These are phyloP conservation scores for Pouteria glomerata DNA, from an alignment of 148 eudicot species.

Conservation along the genomic window DNA sequence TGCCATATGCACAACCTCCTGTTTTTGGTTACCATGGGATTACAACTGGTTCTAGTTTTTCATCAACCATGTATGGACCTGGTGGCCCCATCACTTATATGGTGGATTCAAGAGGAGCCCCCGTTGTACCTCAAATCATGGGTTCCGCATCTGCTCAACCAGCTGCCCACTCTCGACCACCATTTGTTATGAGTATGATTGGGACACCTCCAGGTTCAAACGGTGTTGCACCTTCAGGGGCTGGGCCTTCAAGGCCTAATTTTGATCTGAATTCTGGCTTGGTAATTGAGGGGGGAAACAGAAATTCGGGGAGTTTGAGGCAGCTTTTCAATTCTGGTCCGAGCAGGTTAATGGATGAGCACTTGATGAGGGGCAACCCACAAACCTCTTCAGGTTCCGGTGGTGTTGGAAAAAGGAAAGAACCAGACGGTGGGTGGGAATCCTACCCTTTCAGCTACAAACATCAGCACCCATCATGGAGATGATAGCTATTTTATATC, in stretches of 20 bases:
- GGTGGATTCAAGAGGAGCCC: conserved; percentile 71
- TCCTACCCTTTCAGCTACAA: conserved; percentile 41
- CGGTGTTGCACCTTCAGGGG: too few relatives aligned
- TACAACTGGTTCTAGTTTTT: conserved; percentile 41
- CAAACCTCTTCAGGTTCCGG: conserved; percentile 45
- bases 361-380: conserved; percentile 33
- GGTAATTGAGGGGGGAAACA: conserved; percentile 42
- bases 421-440: conserved; percentile 81
- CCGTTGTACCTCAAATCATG: conserved; percentile 53
- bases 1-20: conserved; percentile 39
- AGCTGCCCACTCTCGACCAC: conserved; percentile 41
- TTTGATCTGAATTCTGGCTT: conserved; percentile 58
- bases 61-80: conserved; percentile 49
- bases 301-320: conserved; percentile 42
- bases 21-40: conserved; percentile 51
- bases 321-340: conserved; percentile 45
- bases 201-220: conserved; percentile 37
- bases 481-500: conserved; percentile 40
- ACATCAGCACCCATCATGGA: conserved; percentile 67
- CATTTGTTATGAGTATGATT: conserved; percentile 42
- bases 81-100: conserved; percentile 56
- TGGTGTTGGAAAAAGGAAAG: conserved; percentile 66
- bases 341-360: conserved; percentile 41
- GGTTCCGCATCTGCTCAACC: conserved; percentile 46
- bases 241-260: conserved; percentile 44